phyloP scores from a whole-genome alignment of 768 basidiomycete species.

The Hydnum rufescens region DNA sequence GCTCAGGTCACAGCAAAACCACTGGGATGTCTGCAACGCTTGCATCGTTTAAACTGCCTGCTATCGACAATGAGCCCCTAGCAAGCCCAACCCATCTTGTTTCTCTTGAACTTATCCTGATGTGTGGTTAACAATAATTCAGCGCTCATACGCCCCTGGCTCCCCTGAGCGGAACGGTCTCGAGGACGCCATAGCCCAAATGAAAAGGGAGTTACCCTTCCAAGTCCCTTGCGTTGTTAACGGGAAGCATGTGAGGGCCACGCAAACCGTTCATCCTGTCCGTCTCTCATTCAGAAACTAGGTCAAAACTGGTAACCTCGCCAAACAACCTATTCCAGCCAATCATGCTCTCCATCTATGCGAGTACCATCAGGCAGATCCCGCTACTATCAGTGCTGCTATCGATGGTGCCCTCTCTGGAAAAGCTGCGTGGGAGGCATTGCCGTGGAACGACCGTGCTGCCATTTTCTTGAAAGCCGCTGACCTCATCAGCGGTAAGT shows the following conservation, averaged over 20 bases:
- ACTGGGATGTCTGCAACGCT: slow-evolving; percentile 33
- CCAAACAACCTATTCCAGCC: slow-evolving; percentile 68
- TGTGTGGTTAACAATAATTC: not conserved
- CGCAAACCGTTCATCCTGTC: not conserved
- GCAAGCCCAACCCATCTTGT: slow-evolving; percentile 24
- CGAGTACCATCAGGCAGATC: slow-evolving; percentile 75
- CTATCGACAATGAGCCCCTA: slow-evolving; percentile 86
- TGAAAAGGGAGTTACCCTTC: slow-evolving; percentile 70
- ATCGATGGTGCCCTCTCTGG: slow-evolving; percentile 78
- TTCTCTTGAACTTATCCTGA: not conserved
- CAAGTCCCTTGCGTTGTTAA: slow-evolving; percentile 88
- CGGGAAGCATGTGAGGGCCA: slow-evolving; percentile 49
- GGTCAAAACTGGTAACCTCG: slow-evolving; percentile 64
- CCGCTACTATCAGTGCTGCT: slow-evolving; percentile 49
- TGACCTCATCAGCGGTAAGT: slow-evolving; percentile 88
- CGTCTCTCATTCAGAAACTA: slow-evolving; percentile 15
- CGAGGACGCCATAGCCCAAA: slow-evolving; percentile 50
- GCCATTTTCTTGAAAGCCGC: slow-evolving; percentile 98
- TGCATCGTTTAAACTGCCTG: slow-evolving; percentile 70
- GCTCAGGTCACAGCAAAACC: not conserved
- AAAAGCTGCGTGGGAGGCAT: slow-evolving; percentile 73
- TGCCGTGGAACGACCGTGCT: slow-evolving; percentile 94
- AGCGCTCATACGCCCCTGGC: slow-evolving; percentile 63
- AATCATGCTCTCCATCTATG: slow-evolving; percentile 69
- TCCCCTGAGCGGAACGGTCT: slow-evolving; percentile 59